Evolutionary conservation across 257 asterid species (phyloP).

Genomic region (Euphrasia confusa): DNA sequence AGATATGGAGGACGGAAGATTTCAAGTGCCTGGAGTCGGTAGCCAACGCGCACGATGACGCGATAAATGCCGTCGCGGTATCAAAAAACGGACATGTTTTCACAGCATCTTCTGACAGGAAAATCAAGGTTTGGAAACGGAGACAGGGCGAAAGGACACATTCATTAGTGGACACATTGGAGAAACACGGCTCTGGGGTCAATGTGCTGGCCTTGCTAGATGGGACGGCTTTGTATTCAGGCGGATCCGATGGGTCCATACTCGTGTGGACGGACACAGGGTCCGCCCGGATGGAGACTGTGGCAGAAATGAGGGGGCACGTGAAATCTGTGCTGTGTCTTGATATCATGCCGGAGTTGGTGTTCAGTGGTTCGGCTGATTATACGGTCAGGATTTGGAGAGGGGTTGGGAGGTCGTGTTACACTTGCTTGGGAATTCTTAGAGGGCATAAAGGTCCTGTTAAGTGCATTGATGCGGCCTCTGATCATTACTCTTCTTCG

Average conservation of each 20-base stretch:
- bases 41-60: conserved; percentile 70
- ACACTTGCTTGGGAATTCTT: conserved; percentile 45
- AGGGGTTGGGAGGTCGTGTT: conserved; percentile 38
- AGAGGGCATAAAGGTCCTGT: conserved; percentile 64
- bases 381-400: conserved; percentile 68
- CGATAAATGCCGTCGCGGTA: conserved; percentile 53
- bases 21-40: conserved; percentile 70
- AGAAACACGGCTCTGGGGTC: conserved; percentile 54
- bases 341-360: conserved; percentile 37
- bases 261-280: conserved; percentile 41
- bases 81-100: conserved; percentile 39
- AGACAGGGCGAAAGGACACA: conserved; percentile 33
- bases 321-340: conserved; percentile 54
- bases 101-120: conserved; percentile 73
- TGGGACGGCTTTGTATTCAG: conserved; percentile 47
- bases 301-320: conserved; percentile 60
- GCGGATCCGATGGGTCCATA: conserved; percentile 51
- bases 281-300: conserved; percentile 34
- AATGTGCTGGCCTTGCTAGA: conserved; percentile 56
- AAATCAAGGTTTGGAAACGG: conserved; percentile 59
- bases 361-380: conserved; percentile 77
- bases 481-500: conserved; percentile 25
- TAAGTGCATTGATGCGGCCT: conserved; percentile 47
- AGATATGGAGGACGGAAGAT: conserved; percentile 54
- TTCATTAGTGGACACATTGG: conserved; percentile 39